A percentile compares a stretch with the other conserved stretches of the same genome.
Conservation (phyloP, 352 stramenopile species). For the Globisporangium abappressorium region DNA sequence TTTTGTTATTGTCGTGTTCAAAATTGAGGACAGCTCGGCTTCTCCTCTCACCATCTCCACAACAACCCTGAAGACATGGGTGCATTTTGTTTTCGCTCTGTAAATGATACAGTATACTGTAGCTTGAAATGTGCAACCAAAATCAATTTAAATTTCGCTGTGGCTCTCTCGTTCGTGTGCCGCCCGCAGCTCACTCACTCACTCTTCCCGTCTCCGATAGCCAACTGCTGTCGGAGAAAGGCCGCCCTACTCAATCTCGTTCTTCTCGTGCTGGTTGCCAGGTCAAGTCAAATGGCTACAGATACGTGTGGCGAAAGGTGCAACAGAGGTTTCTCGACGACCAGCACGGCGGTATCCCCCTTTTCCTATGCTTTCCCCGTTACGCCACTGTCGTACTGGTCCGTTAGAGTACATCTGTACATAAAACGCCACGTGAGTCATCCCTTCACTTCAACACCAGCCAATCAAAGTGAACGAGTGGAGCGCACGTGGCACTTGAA, state of each 20-base stretch:
- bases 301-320: background rate
- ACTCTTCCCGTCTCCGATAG: background rate
- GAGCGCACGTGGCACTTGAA: background rate
- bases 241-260: background rate
- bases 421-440: too few relatives aligned
- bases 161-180: background rate
- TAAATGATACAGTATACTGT: too few relatives aligned
- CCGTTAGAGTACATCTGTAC: background rate
- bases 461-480: background rate
- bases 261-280: constrained; percentile 7
- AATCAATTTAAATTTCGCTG: background rate
- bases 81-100: background rate
- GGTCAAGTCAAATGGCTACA: constrained; percentile 1
- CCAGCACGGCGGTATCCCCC: background rate
- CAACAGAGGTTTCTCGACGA: background rate
- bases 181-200: background rate
- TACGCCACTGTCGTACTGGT: background rate
- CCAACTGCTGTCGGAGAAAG: background rate
- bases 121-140: background rate
- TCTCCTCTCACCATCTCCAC: background rate
- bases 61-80: background rate
- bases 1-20: background rate
- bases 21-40: background rate
- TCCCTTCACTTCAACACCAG: background rate
- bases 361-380: background rate